Conservation (phyloP, 257 asterid species). For the Capsicum chinense region DNA sequence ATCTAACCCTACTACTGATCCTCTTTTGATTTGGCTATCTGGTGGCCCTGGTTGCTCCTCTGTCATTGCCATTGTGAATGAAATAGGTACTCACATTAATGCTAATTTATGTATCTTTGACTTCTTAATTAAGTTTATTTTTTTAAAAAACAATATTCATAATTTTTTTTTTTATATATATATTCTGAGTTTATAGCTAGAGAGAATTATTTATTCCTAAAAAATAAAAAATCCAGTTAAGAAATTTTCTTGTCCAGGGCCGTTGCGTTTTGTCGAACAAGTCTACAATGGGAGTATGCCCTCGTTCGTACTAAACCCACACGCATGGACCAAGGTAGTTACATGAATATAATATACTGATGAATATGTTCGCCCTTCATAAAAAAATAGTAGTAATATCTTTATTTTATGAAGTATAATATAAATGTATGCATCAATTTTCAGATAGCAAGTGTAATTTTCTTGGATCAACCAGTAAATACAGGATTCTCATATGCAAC, state of each 20-base stretch:
- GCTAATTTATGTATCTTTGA: too few species aligned
- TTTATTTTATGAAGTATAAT: too few species aligned
- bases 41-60: constrained; percentile 57
- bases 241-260: neutral
- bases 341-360: too few species aligned
- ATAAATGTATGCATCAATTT: neutral
- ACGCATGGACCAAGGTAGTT: neutral
- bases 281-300: neutral
- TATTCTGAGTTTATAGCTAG: too few species aligned
- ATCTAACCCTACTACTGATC: constrained; percentile 36
- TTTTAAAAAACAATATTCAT: too few species aligned
- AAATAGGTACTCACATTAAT: constrained; percentile 37
- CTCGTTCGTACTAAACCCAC: neutral
- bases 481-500: constrained; percentile 18
- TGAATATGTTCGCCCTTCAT: too few species aligned
- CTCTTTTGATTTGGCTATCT: constrained; percentile 47
- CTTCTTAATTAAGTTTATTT: too few species aligned
- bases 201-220: too few species aligned
- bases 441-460: neutral
- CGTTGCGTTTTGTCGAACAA: neutral
- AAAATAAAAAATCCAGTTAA: too few species aligned
- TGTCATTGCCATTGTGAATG: constrained; percentile 36
- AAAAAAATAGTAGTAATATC: too few species aligned
- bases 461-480: neutral
- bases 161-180: too few species aligned